Percentiles rank a stretch among this genome's conserved stretches.
Evolutionary conservation across 2,329 filamentous ascomycete genomes (phyloP).

Genomic region (Aspergillus sp.): DNA sequence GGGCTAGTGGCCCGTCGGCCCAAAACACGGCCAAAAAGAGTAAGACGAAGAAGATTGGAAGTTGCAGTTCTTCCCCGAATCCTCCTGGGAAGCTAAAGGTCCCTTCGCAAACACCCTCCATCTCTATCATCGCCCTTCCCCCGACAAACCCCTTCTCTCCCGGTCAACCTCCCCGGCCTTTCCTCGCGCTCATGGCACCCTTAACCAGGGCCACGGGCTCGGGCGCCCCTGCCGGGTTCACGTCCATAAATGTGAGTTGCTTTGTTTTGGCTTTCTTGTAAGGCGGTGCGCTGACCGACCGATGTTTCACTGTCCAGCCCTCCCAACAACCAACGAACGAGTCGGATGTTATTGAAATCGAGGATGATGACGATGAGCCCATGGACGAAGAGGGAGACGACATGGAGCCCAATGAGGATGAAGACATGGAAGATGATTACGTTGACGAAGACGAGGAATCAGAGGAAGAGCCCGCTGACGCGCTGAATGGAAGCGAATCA

Average conservation of each 20-base stretch:
- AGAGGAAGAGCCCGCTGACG: slow-evolving; percentile 29
- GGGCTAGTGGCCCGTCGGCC: slow-evolving; percentile 28
- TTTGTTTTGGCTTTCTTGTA: slow-evolving; percentile 13
- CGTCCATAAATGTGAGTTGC: slow-evolving; percentile 29
- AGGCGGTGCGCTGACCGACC: slow-evolving; percentile 14
- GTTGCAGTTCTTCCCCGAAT: slow-evolving; percentile 26
- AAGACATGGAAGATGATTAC: slow-evolving; percentile 32
- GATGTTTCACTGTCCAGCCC: slow-evolving; percentile 21
- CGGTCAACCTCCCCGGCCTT: neutral
- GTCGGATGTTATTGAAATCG: slow-evolving; percentile 43
- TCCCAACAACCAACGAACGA: slow-evolving; percentile 22
- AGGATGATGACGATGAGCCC: slow-evolving; percentile 34
- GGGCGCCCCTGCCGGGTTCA: slow-evolving; percentile 23
- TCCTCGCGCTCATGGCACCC: slow-evolving; percentile 39
- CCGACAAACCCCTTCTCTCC: neutral
- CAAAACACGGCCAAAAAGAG: slow-evolving; percentile 34
- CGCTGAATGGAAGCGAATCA: slow-evolving; percentile 31
- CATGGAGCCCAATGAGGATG: slow-evolving; percentile 24
- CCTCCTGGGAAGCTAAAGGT: slow-evolving; percentile 8
- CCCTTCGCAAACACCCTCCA: neutral
- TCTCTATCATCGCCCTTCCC: neutral
- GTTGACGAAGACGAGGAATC: slow-evolving; percentile 29
- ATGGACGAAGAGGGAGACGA: slow-evolving; percentile 20
- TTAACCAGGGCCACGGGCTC: slow-evolving; percentile 38
- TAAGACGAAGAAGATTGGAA: slow-evolving; percentile 31